Evolutionary conservation across 495 filamentous ascomycete genomes (phyloP), one percentile per base, ranked within the genome.

Genomic region (Aspergillus ostianus): DNA sequence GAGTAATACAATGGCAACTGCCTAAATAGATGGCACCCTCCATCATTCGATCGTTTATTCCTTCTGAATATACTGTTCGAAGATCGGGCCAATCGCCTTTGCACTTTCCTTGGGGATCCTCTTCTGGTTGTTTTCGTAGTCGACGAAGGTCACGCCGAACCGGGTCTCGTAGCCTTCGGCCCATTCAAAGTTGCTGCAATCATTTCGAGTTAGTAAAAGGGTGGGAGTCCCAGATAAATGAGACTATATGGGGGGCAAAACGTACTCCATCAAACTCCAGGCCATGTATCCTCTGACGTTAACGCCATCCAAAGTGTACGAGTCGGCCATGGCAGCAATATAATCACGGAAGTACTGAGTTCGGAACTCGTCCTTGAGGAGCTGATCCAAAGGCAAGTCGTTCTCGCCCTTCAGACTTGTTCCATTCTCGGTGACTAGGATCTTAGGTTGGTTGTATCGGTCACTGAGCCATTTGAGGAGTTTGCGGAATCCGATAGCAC

Each of bases 91-190:
- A 64, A 92, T 77, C 62, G 77, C 80, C 73, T 77, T 84, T 8
- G 87, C 89, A 71, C 88, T 91, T 77, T 90, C 87, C 84, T 92
- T 92, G 29, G 88, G 87, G 55, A 87, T 81, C 45, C 90, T 75
- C 79, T 89, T 87, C 79, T 91, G 88, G 30, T 83, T 84, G 55
- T 89, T 84, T 62, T 81, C 77, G 64, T 92, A 91, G 74, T 91
- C 88, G 45, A 92, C 87, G 69, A 79, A 91, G 6, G 87, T 91
- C 49, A 91, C 87, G 45, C 89, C 88, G 65, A 92, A 92, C 21
- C 88, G 80, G n/a, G 89, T 90, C 73, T 90, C 86, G 70, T 91
- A 91, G n/a, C 89, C 88, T 65, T 92, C 89, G 51, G 89, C 88
- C 81, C 80, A 83, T 53, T 83, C 80, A 47, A 82, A 83, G 67